A percentile compares a stretch with the other conserved stretches of the same genome.
Conservation (phyloP, 768 basidiomycete genomes). For the Suillus tomentosus region DNA sequence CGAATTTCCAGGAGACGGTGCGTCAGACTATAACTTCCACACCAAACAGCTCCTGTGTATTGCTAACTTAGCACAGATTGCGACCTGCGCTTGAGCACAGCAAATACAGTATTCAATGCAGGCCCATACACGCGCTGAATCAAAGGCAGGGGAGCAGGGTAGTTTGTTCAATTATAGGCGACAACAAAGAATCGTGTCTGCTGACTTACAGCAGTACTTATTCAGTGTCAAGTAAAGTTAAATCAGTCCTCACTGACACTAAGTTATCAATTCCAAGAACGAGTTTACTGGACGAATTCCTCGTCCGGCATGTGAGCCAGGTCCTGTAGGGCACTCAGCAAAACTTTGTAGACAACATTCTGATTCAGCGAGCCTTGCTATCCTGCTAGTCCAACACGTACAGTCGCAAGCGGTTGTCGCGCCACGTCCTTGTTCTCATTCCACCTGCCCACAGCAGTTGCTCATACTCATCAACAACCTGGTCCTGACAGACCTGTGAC, state of each 20-base stretch:
- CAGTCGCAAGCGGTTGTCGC: constrained; percentile 59
- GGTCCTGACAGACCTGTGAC: constrained; percentile 55
- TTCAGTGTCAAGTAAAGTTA: background rate
- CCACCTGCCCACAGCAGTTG: constrained; percentile 56
- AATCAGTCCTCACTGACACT: background rate
- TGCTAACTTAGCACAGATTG: background rate
- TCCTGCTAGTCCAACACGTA: constrained; percentile 21
- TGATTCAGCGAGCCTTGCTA: constrained; percentile 48
- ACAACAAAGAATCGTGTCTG: background rate
- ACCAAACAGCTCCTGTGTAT: background rate
- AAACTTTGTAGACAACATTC: background rate
- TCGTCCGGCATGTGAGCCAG: constrained; percentile 44
- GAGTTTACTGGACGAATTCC: constrained; percentile 13
- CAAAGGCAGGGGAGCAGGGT: background rate
- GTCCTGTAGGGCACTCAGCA: constrained; percentile 36
- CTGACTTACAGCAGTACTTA: background rate
- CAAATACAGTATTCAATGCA: background rate
- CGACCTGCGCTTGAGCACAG: background rate
- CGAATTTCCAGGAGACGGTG: background rate
- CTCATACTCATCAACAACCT: constrained; percentile 53
- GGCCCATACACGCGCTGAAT: background rate
- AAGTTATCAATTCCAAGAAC: background rate
- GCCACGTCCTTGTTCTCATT: constrained; percentile 31
- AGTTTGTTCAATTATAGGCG: background rate
- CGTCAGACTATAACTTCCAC: background rate